Base-by-base conservation (phyloP, 805 yeast genomes). In the Sungouiella blattae region DNA sequence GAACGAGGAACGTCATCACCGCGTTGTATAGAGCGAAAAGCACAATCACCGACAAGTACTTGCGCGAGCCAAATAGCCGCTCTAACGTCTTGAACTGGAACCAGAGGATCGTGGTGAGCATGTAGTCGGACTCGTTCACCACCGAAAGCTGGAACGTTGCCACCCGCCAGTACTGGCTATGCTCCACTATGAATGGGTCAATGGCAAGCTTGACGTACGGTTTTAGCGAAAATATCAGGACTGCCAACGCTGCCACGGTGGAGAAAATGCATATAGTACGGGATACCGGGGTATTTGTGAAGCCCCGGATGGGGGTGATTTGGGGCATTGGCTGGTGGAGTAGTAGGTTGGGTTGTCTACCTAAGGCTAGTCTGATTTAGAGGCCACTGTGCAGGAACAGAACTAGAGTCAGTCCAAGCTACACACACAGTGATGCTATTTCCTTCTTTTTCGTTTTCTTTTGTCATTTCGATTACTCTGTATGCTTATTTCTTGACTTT, bases 151-250 rank as follows among this genome's bases (percentile, higher is more conserved):
- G 86, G 44, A 66, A 71, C 5, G 69, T 51, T 6, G 67, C 29
- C 6, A 75, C 50, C 34, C 86, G 58, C 75, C 82, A 80, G 49
- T 69, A 79, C 44, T 80, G 87, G 9, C 53, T 35, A 61, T 80
- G 79, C 39, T 71, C 64, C 2, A 67, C 47, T 7, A 80, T 63
- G 47, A 70, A 77, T 2, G 87, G 87, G 39, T 67, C 73, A 32
- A 72, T 64, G 8, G 69, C 51, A 14, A 75, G 57, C 5, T 52
- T 44, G 39, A 73, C 69, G 30, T 60, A 50, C 27, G 71, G 67
- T 52, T 76, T 75, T 42, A 59, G 35, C 35, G 64, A 69, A 9
- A 73, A 49, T 2, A 75, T 50, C 11, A 79, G 73, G 3, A 71
- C 55, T 8, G 49, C 26, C 11, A 76, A 39, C 3, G 80, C 71